Evolutionary conservation across 2,329 filamentous ascomycete species (phyloP), one percentile per base, ranked within the genome.

Genomic region (Phyllosticta citrichinensis): DNA sequence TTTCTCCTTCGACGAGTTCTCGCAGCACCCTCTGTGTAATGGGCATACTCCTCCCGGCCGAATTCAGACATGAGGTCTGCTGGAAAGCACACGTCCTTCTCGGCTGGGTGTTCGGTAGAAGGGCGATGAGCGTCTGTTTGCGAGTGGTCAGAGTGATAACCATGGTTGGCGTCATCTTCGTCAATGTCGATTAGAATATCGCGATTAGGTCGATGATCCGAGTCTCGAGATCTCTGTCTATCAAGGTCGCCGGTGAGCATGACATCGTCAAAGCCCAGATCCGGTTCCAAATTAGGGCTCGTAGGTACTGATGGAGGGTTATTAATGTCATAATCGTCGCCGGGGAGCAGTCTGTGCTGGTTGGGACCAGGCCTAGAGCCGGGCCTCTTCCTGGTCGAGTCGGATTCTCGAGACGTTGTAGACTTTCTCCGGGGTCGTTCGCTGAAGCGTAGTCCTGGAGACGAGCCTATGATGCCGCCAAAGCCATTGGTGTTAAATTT

Each of bases 81-180:
- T 0, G 92, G 93, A 68, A 96, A 97, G 76, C 94, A 97, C 0
- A 97, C 92, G 74, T 97, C 94, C 65, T 89, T 89, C 68, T 94
- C 85, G 0, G 86, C 89, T 11, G 86, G 80, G 12, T 87, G 65
- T 12, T 56, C 56, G 4, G 14, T 12, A n/a, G 40, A 47, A 2
- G 40, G 40, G 17, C 40, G 40, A 47, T 5, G 40, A n/a, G 40
- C 40, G 6, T 47, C 40, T n/a, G 40, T 47, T 17, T 3, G 71
- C 74, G 52, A 47, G 40, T n/a, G 40, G n/a, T 61, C 59, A 10
- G 52, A 27, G 24, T 40, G 55, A 52, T 50, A 50, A 73, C 12
- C 81, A 80, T 65, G 85, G 80, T 5, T 83, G 86, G 61, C 81
- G 80, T 64, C 64, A 33, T 73, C 70, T 35, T 74, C 73, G 60